Base-by-base conservation (phyloP, 768 basidiomycete species). In the Naganishia antarctica region DNA sequence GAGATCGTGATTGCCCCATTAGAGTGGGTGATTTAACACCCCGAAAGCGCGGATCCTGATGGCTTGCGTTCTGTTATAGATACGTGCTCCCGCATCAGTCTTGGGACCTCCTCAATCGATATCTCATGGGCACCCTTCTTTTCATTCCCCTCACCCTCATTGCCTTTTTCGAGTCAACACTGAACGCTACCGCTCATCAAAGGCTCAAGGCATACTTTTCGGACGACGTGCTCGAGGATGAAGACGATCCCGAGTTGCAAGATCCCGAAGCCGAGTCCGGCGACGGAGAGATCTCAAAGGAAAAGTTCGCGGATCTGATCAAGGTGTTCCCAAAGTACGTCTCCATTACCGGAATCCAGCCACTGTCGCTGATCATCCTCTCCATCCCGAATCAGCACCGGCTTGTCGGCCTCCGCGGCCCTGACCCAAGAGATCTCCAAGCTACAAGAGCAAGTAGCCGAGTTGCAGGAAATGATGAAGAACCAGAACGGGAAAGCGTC, bases 1-100 rank as follows among this genome's bases (percentile, higher is more conserved):
- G 93, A 97, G 78, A 80, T 81, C 0, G 74, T 91, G 73, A 78
- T 94, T 29, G 80, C 94, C 63, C 93, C 93, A 18, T 81, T 90
- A 53, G 92, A 94, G 91, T 94, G 70, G 71, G 88, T 80, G n/a
- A 26, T 8, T 12, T 16, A 59, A 49, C 18, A 15, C 9, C 34
- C 44, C 41, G n/a, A 28, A 44, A 21, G 49, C 46, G 53, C 31
- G 53, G n/a, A 3, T 15, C 11, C 32, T 45, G 6, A 31, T 18
- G 15, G 41, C 26, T 23, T 15, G 21, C 31, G 80, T 18, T 12
- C 40, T 74, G 79, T 29, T 48, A 67, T 69, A 79, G 78, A 68
- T 75, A 61, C 29, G 51, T 80, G 26, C 70, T 90, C 12, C 81
- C 80, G 60, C 64, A 73, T 5, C 80, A 82, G 49, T 71, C 76